These are phyloP conservation scores for Populus hybrid DNA, from an alignment of 441 rosid genomes.

Conservation along the genomic window DNA sequence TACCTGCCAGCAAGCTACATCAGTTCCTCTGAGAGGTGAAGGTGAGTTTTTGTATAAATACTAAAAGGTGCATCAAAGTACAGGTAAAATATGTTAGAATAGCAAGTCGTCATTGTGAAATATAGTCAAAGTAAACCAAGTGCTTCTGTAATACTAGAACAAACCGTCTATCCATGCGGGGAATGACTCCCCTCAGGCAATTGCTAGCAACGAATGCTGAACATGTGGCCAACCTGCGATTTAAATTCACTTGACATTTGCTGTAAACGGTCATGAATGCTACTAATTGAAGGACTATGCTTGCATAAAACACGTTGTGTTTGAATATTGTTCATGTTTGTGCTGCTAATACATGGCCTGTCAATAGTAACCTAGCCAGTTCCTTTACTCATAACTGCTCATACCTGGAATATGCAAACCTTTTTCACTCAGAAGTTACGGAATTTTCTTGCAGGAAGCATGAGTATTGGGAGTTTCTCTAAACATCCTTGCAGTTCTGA, in stretches of 20 bases:
- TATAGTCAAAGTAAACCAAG: background rate
- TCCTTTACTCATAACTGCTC: background rate
- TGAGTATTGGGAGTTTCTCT: conserved; percentile 14
- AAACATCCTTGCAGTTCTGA: conserved; percentile 9
- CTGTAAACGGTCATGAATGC: conserved; percentile 1
- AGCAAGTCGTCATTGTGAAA: background rate
- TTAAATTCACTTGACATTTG: background rate
- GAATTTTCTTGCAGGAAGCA: conserved; percentile 29
- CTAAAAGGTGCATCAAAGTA: background rate
- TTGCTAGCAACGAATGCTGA: background rate
- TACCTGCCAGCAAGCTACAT: conserved; percentile 69
- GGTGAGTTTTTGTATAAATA: conserved; percentile 19
- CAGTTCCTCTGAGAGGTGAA: conserved; percentile 50
- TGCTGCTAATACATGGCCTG: background rate
- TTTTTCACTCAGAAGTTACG: background rate
- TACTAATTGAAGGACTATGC: background rate
- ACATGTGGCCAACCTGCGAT: background rate
- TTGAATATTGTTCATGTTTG: background rate
- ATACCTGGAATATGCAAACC: background rate
- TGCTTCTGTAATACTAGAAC: background rate
- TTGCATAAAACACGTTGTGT: background rate
- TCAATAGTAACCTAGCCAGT: background rate
- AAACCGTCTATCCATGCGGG: background rate
- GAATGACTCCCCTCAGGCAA: background rate
- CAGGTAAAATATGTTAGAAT: background rate